phyloP scores from a whole-genome alignment of 306 rosid genomes.

The Medicago truncatula region MtrunA17r5.0-ANR NC_053044.1:37204001-37204500 shows the following conservation, averaged over 20 bases:
- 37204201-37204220: constrained; percentile 55
- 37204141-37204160: constrained; percentile 33
- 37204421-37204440: constrained; percentile 22
- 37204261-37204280: constrained; percentile 5
- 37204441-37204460: not conserved
- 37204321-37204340: constrained; percentile 28
- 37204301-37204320: not conserved
- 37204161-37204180: constrained; percentile 35
- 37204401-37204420: constrained; percentile 16
- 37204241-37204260: constrained; percentile 78
- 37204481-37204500: no score
- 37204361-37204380: not conserved
- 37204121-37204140: not conserved
- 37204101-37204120: no score
- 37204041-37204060: constrained; percentile 29
- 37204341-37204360: constrained; percentile 4
- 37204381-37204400: constrained; percentile 9
- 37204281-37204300: constrained; percentile 5
- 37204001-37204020: constrained; percentile 23
- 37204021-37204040: constrained; percentile 32
- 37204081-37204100: constrained; percentile 29
- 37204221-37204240: constrained; percentile 69
- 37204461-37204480: constrained; percentile 6
- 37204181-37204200: constrained; percentile 48
- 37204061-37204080: constrained; percentile 32